These are phyloP conservation scores for Parascedosporium putredinis DNA, from an alignment of 2,329 filamentous ascomycete genomes.

Conservation along the genomic window DNA sequence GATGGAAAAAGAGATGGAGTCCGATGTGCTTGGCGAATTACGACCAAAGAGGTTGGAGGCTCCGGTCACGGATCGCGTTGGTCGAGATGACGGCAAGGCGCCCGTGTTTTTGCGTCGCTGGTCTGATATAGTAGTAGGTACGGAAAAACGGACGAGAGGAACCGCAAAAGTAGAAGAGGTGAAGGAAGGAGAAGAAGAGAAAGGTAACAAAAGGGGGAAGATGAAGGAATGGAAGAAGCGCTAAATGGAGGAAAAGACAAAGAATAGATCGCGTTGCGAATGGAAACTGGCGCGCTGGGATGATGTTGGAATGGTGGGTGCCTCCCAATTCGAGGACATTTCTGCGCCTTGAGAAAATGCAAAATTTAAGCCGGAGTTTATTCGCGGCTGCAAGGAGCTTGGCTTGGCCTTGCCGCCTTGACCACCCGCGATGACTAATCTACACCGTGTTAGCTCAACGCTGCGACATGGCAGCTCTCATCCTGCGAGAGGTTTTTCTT, in stretches of 20 bases:
- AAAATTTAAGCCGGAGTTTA: constrained; percentile 8
- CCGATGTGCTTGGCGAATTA: background rate
- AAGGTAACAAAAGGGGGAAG: background rate
- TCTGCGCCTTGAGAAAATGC: constrained; percentile 5
- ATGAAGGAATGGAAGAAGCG: constrained; percentile 7
- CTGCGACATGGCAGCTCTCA: too few species aligned
- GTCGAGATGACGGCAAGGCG: background rate
- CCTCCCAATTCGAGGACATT: background rate
- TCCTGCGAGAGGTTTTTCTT: too few species aligned
- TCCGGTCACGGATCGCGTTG: background rate
- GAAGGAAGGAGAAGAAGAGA: background rate
- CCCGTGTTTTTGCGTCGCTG: background rate
- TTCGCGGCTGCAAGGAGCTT: background rate
- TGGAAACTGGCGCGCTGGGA: constrained; percentile 3
- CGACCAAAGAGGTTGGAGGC: background rate
- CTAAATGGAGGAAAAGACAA: constrained; percentile 1
- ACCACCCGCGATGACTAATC: background rate
- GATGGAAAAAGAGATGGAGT: background rate
- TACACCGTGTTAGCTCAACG: too few species aligned
- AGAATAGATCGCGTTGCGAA: constrained; percentile 1
- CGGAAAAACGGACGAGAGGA: background rate
- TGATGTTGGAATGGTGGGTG: constrained; percentile 2
- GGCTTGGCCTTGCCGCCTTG: background rate
- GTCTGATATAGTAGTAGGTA: background rate
- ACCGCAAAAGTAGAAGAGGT: background rate